phyloP scores from a whole-genome alignment of 1,284 basidiomycete species.

The Malassezia psittaci region DNA sequence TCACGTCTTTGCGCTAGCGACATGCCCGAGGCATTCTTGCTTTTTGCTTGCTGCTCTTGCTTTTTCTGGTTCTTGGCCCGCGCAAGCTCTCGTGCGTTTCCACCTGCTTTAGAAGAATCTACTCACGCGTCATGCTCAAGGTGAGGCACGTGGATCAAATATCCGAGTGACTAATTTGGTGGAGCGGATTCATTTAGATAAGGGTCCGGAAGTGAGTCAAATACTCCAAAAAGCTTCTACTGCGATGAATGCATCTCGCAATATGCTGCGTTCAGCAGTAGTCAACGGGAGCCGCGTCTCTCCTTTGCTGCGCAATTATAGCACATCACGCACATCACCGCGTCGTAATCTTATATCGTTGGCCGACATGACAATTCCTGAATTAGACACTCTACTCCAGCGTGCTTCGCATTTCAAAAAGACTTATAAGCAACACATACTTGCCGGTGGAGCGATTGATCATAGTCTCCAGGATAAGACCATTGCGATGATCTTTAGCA shows the following conservation, averaged over 20 bases:
- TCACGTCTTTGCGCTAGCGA: constrained; percentile 34
- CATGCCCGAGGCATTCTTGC: constrained; percentile 30
- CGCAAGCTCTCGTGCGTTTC: constrained; percentile 44
- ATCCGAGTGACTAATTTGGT: not conserved
- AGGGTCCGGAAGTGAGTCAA: not conserved
- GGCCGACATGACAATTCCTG: constrained; percentile 64
- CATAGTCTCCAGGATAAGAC: constrained; percentile 66
- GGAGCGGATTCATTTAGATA: not conserved
- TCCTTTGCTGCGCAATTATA: not conserved
- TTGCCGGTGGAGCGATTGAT: constrained; percentile 21
- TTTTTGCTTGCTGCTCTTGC: constrained; percentile 34
- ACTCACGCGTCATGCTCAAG: constrained; percentile 16
- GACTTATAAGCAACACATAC: constrained; percentile 23
- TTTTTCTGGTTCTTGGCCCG: constrained; percentile 46
- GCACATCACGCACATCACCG: not conserved
- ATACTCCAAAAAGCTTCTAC: not conserved
- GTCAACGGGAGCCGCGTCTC: not conserved
- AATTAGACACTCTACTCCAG: constrained; percentile 59
- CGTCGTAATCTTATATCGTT: constrained; percentile 58
- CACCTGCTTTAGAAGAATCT: constrained; percentile 17
- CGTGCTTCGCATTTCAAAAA: constrained; percentile 61
- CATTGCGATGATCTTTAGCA: constrained; percentile 80
- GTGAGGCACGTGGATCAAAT: not conserved
- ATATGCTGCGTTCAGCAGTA: too few species aligned
- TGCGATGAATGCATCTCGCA: too few species aligned